A percentile compares a stretch with the other conserved stretches of the same genome.
phyloP scores from a whole-genome alignment of 1,284 basidiomycete genomes.

The Heterobasidion irregulare region DNA sequence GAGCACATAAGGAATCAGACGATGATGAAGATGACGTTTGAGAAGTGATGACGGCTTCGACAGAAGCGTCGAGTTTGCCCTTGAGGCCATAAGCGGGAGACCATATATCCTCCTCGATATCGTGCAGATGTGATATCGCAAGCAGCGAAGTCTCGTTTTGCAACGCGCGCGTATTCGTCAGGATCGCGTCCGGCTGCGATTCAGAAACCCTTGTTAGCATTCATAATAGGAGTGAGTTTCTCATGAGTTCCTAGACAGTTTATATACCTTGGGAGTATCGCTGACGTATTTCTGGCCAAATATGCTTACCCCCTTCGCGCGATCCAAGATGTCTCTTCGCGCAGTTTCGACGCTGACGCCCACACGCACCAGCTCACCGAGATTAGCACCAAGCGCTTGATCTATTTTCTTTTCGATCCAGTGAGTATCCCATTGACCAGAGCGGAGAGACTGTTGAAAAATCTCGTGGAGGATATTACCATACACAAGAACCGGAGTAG shows the following conservation, averaged over 20 bases:
- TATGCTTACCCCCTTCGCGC: constrained; percentile 54
- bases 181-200: constrained; percentile 47
- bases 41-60: constrained; percentile 60
- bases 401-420: constrained; percentile 53
- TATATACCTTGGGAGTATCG: constrained; percentile 45
- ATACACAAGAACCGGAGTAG: constrained; percentile 69
- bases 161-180: constrained; percentile 55
- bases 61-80: constrained; percentile 91
- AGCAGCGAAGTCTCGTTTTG: constrained; percentile 45
- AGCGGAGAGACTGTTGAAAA: constrained; percentile 68
- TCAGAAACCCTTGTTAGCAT: constrained; percentile 3
- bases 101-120: constrained; percentile 97
- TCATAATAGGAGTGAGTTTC: background rate
- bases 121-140: constrained; percentile 69
- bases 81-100: constrained; percentile 93
- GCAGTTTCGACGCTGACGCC: constrained; percentile 56
- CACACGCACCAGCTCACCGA: constrained; percentile 57
- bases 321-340: constrained; percentile 47
- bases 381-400: constrained; percentile 38
- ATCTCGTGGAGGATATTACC: constrained; percentile 89
- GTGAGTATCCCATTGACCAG: constrained; percentile 49
- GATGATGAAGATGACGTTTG: constrained; percentile 17
- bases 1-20: background rate
- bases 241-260: background rate
- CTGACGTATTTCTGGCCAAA: constrained; percentile 63